Conservation (phyloP, 768 basidiomycete genomes). For the Rhizopogon rudus region DNA sequence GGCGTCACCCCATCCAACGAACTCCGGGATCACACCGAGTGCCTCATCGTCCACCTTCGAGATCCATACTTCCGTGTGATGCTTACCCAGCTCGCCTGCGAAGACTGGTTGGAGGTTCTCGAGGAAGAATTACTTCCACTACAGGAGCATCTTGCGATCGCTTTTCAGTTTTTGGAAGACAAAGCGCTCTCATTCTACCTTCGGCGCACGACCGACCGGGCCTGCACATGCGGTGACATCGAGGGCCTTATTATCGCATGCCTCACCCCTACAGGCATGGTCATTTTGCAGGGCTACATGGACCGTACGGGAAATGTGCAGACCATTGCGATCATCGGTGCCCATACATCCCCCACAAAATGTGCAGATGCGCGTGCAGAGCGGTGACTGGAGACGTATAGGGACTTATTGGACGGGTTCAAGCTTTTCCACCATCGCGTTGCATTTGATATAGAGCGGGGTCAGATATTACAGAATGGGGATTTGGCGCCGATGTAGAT, state of each 20-base stretch:
- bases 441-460: constrained; percentile 72
- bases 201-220: constrained; percentile 50
- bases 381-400: constrained; percentile 66
- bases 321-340: constrained; percentile 32
- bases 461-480: constrained; percentile 54
- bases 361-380: constrained; percentile 48
- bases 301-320: constrained; percentile 34
- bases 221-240: constrained; percentile 57
- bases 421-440: constrained; percentile 67
- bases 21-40: constrained; percentile 68
- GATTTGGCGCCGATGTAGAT: constrained; percentile 67
- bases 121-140: constrained; percentile 77
- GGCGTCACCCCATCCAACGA: constrained; percentile 38
- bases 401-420: constrained; percentile 59
- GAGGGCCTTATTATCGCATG: constrained; percentile 77
- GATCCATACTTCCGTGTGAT: constrained; percentile 81
- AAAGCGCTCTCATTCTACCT: constrained; percentile 63
- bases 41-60: constrained; percentile 64
- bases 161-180: constrained; percentile 81
- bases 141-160: constrained; percentile 78
- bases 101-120: constrained; percentile 77
- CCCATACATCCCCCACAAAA: constrained; percentile 55
- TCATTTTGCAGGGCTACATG: constrained; percentile 62
- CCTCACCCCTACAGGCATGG: constrained; percentile 59
- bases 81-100: constrained; percentile 65